A percentile compares a stretch with the other conserved stretches of the same genome.
Conservation (phyloP, 768 basidiomycete genomes). For the Leccinum disarticulatum region DNA sequence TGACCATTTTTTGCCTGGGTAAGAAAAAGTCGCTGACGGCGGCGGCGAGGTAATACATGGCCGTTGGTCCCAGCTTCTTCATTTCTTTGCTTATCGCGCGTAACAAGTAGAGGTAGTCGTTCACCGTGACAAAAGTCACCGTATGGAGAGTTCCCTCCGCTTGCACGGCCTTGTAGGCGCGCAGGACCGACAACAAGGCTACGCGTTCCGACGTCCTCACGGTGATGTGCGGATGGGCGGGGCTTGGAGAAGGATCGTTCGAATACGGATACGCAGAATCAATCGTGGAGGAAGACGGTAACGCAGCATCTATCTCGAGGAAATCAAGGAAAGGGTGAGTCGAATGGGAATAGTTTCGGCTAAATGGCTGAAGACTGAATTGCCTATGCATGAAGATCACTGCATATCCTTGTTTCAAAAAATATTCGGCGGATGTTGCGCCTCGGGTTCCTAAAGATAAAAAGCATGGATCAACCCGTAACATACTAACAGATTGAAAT, state of each 20-base stretch:
- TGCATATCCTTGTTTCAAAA: conserved; percentile 89
- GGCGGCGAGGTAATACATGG: conserved; percentile 96
- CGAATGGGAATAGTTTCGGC: conserved; percentile 96
- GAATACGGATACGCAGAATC: conserved; percentile 22
- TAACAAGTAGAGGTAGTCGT: conserved; percentile 94
- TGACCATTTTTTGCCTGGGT: conserved; percentile 84
- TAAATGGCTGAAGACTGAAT: conserved; percentile 97
- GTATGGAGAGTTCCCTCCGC: conserved; percentile 73
- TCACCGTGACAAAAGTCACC: conserved; percentile 89
- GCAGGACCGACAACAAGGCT: conserved; percentile 70
- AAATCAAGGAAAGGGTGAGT: conserved; percentile 98
- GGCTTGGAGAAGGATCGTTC: conserved; percentile 31
- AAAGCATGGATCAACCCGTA: conserved; percentile 1
- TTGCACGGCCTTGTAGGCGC: conserved; percentile 80
- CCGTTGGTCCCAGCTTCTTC: conserved; percentile 60
- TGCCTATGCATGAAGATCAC: conserved; percentile 99
- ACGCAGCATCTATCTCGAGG: conserved; percentile 58
- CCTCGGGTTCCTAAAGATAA: conserved; percentile 80
- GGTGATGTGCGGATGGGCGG: conserved; percentile 49
- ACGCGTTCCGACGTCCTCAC: conserved; percentile 65
- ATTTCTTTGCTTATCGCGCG: conserved; percentile 81
- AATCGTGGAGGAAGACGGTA: conserved; percentile 19
- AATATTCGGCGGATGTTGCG: conserved; percentile 97
- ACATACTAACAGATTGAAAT: neutral
- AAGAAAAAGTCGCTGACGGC: conserved; percentile 99